These are phyloP conservation scores for Metschnikowia similis DNA, from an alignment of 805 yeast genomes.

Conservation along the genomic window DNA sequence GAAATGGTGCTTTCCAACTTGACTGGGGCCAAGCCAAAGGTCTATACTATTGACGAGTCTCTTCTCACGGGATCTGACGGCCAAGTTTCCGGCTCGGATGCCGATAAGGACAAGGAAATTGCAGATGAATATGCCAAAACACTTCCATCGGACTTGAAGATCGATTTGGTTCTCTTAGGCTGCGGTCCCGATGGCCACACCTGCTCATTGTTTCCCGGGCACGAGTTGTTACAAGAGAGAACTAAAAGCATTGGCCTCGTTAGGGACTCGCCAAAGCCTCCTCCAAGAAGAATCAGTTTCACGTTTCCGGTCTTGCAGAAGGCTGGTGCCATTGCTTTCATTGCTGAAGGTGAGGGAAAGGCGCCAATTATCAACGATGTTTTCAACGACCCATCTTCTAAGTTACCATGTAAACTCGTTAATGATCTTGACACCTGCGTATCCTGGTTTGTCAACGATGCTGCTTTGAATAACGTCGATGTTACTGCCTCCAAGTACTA, in stretches of 20 bases:
- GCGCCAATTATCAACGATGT: conserved; percentile 67
- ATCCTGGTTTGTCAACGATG: conserved; percentile 78
- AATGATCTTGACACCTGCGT: conserved; percentile 55
- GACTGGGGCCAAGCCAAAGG: conserved; percentile 48
- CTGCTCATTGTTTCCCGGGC: conserved; percentile 89
- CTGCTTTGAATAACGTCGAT: conserved; percentile 65
- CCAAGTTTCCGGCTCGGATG: conserved; percentile 40
- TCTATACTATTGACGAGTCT: conserved; percentile 61
- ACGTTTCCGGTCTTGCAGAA: conserved; percentile 70
- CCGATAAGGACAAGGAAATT: conserved; percentile 43
- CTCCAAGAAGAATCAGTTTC: conserved; percentile 85
- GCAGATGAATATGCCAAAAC: conserved; percentile 59
- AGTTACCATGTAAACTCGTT: conserved; percentile 73
- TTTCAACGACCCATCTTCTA: conserved; percentile 46
- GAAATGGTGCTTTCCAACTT: conserved; percentile 52
- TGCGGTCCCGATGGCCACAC: conserved; percentile 98
- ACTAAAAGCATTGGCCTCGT: conserved; percentile 55
- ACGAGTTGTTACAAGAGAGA: conserved; percentile 56
- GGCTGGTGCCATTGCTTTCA: conserved; percentile 62
- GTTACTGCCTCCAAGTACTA: conserved; percentile 37
- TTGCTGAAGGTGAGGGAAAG: conserved; percentile 86
- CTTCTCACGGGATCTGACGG: conserved; percentile 51
- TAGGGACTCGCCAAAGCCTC: conserved; percentile 88
- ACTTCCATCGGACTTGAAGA: conserved; percentile 44
- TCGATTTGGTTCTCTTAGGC: conserved; percentile 75